These are phyloP conservation scores for Hebeloma cylindrosporum DNA, from an alignment of 768 basidiomycete genomes.

Conservation along the genomic window DNA sequence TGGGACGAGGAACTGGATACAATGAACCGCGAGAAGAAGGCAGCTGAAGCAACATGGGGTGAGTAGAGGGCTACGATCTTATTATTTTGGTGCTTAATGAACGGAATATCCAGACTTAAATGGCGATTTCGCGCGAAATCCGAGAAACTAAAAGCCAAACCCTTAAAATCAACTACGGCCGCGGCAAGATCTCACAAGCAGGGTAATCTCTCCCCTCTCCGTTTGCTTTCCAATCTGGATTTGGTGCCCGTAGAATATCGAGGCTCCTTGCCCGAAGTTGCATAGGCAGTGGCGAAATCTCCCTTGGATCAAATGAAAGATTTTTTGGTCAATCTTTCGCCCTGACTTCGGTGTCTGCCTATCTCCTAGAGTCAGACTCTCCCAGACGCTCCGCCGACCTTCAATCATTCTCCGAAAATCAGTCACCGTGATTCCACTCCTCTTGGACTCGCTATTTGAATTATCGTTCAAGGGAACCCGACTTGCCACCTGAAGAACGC, in stretches of 20 bases:
- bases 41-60: slow-evolving; percentile 79
- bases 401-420: no score
- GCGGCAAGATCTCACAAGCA: slow-evolving; percentile 35
- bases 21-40: slow-evolving; percentile 66
- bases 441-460: no score
- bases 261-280: slow-evolving; percentile 40
- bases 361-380: no score
- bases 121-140: slow-evolving; percentile 57
- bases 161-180: slow-evolving; percentile 20
- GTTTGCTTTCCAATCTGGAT: no score
- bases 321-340: slow-evolving; percentile 66
- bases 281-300: slow-evolving; percentile 31
- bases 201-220: no score
- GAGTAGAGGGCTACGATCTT: no score
- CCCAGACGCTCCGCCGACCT: no score
- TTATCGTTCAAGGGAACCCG: no score
- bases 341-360: no score
- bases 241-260: slow-evolving; percentile 15
- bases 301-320: slow-evolving; percentile 64
- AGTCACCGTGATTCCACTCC: no score
- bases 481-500: no score
- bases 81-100: no score
- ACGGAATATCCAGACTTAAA: slow-evolving; percentile 72
- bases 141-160: slow-evolving; percentile 42
- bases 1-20: slow-evolving; percentile 71